Evolutionary conservation across 2,329 filamentous ascomycete genomes (phyloP).

Genomic region (Nemania sp.): DNA sequence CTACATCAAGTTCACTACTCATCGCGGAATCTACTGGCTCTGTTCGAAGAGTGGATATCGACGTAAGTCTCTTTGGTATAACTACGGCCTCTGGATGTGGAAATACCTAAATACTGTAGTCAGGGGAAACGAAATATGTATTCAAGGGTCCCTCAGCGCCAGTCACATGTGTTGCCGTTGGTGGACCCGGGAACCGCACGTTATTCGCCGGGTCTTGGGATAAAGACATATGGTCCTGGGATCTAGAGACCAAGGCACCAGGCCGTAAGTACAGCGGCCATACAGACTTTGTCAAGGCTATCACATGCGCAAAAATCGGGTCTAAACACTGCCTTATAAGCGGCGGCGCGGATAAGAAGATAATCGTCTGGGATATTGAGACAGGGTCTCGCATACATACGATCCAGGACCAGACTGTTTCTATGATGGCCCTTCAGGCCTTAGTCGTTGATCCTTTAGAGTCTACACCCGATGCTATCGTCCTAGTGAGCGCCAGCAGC

Average conservation of each 20-base stretch:
- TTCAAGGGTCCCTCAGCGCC: slow-evolving; percentile 84
- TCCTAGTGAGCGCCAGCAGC: slow-evolving; percentile 83
- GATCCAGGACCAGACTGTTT: slow-evolving; percentile 77
- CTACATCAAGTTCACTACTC: slow-evolving; percentile 71
- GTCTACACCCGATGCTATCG: slow-evolving; percentile 61
- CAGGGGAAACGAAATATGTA: slow-evolving; percentile 57
- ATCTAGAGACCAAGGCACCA: slow-evolving; percentile 66
- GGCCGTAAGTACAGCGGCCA: slow-evolving; percentile 79
- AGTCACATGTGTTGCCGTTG: slow-evolving; percentile 79
- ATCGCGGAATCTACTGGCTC: slow-evolving; percentile 89
- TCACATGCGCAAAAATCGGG: slow-evolving; percentile 72
- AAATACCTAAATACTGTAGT: slow-evolving; percentile 49
- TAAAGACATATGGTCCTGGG: slow-evolving; percentile 90
- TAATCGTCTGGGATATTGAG: slow-evolving; percentile 83
- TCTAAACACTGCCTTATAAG: slow-evolving; percentile 76
- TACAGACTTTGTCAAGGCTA: slow-evolving; percentile 89
- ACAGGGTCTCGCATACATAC: slow-evolving; percentile 77
- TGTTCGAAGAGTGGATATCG: slow-evolving; percentile 77
- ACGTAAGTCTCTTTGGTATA: slow-evolving; percentile 66
- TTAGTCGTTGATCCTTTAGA: slow-evolving; percentile 79
- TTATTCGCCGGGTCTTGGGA: slow-evolving; percentile 96
- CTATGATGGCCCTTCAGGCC: slow-evolving; percentile 83
- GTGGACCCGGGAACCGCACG: slow-evolving; percentile 65
- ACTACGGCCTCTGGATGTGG: not conserved
- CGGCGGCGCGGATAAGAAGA: slow-evolving; percentile 81